Evolutionary conservation across 176 grass and related monocot genomes (phyloP).

Genomic region (Leersia perrieri): DNA sequence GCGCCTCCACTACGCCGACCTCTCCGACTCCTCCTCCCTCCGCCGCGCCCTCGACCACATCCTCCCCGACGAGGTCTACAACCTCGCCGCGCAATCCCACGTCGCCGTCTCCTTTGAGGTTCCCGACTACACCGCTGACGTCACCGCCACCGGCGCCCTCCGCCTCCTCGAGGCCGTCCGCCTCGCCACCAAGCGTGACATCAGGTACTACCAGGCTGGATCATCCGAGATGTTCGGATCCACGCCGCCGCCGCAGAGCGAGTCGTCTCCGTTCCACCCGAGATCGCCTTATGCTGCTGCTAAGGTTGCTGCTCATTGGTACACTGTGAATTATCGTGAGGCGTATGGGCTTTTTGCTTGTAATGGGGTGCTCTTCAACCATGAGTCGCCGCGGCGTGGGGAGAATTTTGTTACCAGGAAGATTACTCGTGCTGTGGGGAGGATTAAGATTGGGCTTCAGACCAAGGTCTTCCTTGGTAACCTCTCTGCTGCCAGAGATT

Average conservation of each 20-base stretch:
- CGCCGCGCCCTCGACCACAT: constrained; percentile 80
- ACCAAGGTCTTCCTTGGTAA: constrained; percentile 97
- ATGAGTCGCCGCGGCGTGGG: constrained; percentile 89
- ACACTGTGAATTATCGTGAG: constrained; percentile 99
- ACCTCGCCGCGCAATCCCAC: constrained; percentile 94
- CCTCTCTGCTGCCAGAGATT: constrained; percentile 82
- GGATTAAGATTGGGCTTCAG: constrained; percentile 88
- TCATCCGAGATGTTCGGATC: constrained; percentile 99
- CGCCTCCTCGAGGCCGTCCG: constrained; percentile 96
- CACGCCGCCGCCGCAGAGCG: constrained; percentile 88
- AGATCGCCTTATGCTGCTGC: constrained; percentile 84
- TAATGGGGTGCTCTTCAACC: constrained; percentile 99
- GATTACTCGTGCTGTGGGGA: constrained; percentile 92
- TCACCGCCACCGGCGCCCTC: constrained; percentile 80
- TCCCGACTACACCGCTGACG: constrained; percentile 93
- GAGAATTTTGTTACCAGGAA: constrained; percentile 99
- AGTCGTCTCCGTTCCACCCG: constrained; percentile 78
- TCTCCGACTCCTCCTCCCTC: constrained; percentile 90
- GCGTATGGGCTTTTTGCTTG: constrained; percentile 89
- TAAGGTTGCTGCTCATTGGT: constrained; percentile 99
- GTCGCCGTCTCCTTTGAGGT: constrained; percentile 95
- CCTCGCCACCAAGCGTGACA: constrained; percentile 43
- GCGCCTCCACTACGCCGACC: constrained; percentile 97
- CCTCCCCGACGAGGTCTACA: constrained; percentile 98
- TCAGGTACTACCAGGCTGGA: constrained; percentile 92